A percentile compares a stretch with the other conserved stretches of the same genome.
These are phyloP conservation scores for Kodamaea sp. DNA, from an alignment of 1,139 yeast genomes.

Conservation along the genomic window DNA sequence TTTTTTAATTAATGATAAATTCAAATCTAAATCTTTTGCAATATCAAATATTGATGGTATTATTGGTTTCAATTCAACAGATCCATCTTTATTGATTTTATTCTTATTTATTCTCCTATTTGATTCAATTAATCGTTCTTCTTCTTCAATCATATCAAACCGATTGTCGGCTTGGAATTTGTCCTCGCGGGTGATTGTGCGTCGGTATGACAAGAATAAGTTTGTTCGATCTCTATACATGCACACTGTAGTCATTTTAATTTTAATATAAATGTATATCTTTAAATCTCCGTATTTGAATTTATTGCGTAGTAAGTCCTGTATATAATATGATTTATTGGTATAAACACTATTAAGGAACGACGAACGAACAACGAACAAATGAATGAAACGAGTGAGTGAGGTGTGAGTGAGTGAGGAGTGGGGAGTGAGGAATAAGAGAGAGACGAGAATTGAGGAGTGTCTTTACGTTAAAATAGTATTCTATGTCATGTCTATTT, in stretches of 20 bases:
- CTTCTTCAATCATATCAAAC: slow-evolving; percentile 50
- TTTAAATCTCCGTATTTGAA: no score
- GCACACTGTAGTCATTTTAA: not conserved
- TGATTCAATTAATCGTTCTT: slow-evolving; percentile 46
- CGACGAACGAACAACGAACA: no score
- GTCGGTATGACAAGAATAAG: slow-evolving; percentile 63
- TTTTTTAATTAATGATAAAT: slow-evolving; percentile 45
- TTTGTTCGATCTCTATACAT: slow-evolving; percentile 79
- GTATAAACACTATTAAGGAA: no score
- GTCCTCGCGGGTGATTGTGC: slow-evolving; percentile 57
- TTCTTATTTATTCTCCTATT: slow-evolving; percentile 13
- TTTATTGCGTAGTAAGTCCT: no score
- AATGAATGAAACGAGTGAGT: no score
- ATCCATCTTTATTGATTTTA: slow-evolving; percentile 18
- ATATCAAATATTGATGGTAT: slow-evolving; percentile 81
- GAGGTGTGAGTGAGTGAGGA: no score
- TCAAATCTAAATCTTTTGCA: slow-evolving; percentile 65
- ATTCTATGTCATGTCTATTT: no score
- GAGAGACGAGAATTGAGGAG: no score
- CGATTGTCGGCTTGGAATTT: slow-evolving; percentile 20
- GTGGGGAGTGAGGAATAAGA: no score
- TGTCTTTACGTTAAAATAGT: no score
- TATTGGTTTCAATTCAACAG: slow-evolving; percentile 49
- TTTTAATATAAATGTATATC: no score
- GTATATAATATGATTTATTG: no score